Evolutionary conservation across 2,329 filamentous ascomycete genomes (phyloP).

Genomic region (Emmonsia crescens): DNA sequence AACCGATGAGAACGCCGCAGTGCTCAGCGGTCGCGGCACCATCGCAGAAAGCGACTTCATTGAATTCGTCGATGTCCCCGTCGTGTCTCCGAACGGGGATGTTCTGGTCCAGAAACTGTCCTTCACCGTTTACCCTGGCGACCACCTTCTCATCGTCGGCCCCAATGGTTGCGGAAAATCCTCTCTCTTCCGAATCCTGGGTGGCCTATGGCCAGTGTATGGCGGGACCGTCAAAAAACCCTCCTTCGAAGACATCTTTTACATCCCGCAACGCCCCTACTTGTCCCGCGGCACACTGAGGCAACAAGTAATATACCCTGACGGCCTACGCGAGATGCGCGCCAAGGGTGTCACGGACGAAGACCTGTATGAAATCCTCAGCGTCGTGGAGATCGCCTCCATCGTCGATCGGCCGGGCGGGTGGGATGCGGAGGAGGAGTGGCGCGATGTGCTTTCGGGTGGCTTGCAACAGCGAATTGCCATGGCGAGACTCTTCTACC

Average conservation of each 20-base stretch:
- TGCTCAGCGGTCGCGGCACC: conserved; percentile 70
- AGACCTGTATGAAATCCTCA: conserved; percentile 67
- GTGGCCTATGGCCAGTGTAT: conserved; percentile 95
- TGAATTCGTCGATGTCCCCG: conserved; percentile 78
- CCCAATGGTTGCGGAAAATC: conserved; percentile 97
- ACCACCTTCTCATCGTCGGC: conserved; percentile 88
- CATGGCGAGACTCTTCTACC: conserved; percentile 93
- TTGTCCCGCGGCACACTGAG: conserved; percentile 83
- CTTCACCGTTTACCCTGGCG: conserved; percentile 74
- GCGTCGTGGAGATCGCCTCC: conserved; percentile 69
- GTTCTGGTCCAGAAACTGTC: conserved; percentile 76
- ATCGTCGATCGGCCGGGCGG: conserved; percentile 69
- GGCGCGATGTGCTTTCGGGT: conserved; percentile 86
- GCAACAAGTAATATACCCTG: conserved; percentile 94
- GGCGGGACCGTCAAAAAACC: conserved; percentile 89
- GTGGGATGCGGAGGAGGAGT: conserved; percentile 92
- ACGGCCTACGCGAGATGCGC: conserved; percentile 77
- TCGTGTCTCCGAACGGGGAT: conserved; percentile 93
- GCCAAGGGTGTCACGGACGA: conserved; percentile 70
- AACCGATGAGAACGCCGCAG: conserved; percentile 68
- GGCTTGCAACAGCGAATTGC: conserved; percentile 92
- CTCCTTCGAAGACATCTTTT: conserved; percentile 87
- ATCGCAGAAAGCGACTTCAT: conserved; percentile 76
- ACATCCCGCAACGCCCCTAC: conserved; percentile 93
- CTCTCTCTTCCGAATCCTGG: conserved; percentile 88